Evolutionary conservation across 2,329 filamentous ascomycete species (phyloP).

Genomic region (Colletotrichum sojae): DNA sequence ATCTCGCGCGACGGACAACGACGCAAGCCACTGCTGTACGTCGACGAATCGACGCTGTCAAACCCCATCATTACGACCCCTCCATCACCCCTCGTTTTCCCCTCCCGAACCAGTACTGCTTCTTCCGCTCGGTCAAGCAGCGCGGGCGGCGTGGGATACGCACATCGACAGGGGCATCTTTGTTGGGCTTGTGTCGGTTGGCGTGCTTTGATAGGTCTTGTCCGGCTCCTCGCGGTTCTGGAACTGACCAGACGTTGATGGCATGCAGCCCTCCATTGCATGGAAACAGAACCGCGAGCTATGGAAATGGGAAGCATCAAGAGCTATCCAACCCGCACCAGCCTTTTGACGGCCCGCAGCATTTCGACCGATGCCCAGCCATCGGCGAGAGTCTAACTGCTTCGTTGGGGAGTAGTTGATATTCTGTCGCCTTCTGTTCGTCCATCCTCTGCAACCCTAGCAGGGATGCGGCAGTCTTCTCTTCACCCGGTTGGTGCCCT

Average conservation of each 20-base stretch:
- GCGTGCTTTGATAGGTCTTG: conserved; percentile 23
- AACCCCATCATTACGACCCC: conserved; percentile 9
- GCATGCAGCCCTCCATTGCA: conserved; percentile 17
- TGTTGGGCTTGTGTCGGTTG: neutral
- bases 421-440: conserved; percentile 18
- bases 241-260: conserved; percentile 29
- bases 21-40: conserved; percentile 18
- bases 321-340: neutral
- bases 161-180: conserved; percentile 8
- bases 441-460: conserved; percentile 10
- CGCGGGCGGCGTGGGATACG: conserved; percentile 12
- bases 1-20: conserved; percentile 19
- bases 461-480: conserved; percentile 11
- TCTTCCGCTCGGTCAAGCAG: conserved; percentile 19
- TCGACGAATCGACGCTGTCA: conserved; percentile 12
- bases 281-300: conserved; percentile 16
- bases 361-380: neutral
- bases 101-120: conserved; percentile 5
- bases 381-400: conserved; percentile 2
- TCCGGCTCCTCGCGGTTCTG: conserved; percentile 20
- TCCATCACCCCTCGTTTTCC: conserved; percentile 22
- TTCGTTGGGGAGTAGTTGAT: neutral
- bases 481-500: neutral
- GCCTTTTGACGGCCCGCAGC: conserved; percentile 10
- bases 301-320: conserved; percentile 3